Conservation (phyloP, 2,329 filamentous ascomycete genomes). For the Ustilaginoidea virens region DNA sequence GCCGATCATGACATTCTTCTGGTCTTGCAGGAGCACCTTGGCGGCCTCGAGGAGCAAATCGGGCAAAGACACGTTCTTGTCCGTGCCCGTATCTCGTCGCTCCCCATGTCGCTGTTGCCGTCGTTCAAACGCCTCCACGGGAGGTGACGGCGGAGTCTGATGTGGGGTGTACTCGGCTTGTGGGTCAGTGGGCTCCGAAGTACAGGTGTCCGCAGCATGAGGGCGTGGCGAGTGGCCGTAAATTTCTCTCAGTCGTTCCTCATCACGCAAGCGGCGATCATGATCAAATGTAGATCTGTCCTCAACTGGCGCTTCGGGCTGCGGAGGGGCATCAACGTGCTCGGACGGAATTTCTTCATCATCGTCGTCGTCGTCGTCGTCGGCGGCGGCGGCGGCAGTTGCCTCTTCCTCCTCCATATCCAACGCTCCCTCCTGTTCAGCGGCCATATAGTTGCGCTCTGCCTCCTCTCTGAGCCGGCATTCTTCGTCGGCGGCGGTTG, state of each 20-base stretch:
- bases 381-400: neutral
- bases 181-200: conserved; percentile 4
- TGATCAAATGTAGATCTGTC: conserved; percentile 8
- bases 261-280: conserved; percentile 26
- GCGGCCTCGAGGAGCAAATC: conserved; percentile 38
- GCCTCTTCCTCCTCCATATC: too few relatives aligned
- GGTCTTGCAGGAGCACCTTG: conserved; percentile 38
- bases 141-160: conserved; percentile 9
- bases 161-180: conserved; percentile 4
- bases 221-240: conserved; percentile 25
- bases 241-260: conserved; percentile 37
- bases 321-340: conserved; percentile 4
- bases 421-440: too few relatives aligned
- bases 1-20: conserved; percentile 43
- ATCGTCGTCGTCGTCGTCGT: neutral
- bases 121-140: conserved; percentile 13
- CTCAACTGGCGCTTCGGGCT: conserved; percentile 6
- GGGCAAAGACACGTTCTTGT: conserved; percentile 31
- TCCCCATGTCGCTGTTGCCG: conserved; percentile 16
- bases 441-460: too few relatives aligned
- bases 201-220: conserved; percentile 5
- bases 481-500: too few relatives aligned
- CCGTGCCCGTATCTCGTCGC: conserved; percentile 12
- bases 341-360: neutral
- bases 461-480: too few relatives aligned